These are phyloP conservation scores for Pseudogymnoascus sp. DNA, from an alignment of 2,329 filamentous ascomycete species.

Conservation along the genomic window DNA sequence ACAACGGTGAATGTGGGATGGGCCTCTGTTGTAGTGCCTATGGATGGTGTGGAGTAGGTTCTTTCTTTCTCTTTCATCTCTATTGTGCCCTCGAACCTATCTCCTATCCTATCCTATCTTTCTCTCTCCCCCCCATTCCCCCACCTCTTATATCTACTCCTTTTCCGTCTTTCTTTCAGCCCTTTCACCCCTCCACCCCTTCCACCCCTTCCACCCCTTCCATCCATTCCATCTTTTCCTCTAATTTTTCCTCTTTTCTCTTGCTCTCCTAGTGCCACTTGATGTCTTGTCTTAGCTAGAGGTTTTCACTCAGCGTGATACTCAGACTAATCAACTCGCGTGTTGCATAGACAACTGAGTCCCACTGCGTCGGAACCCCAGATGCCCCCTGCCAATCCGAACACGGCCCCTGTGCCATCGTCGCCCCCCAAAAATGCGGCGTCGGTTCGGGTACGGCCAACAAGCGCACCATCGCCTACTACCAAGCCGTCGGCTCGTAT, in stretches of 20 bases:
- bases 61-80: neutral
- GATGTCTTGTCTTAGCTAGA: neutral
- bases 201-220: too few relatives aligned
- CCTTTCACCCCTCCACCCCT: too few relatives aligned
- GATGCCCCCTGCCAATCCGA: neutral
- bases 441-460: conserved; percentile 19
- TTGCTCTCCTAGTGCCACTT: neutral
- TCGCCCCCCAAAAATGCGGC: neutral
- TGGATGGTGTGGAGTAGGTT: conserved; percentile 20
- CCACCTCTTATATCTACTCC: neutral
- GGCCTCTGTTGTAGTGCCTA: conserved; percentile 24
- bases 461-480: conserved; percentile 19
- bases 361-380: neutral
- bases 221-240: neutral
- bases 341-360: neutral
- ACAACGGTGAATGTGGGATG: conserved; percentile 21
- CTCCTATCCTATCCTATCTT: neutral
- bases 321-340: neutral
- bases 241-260: neutral
- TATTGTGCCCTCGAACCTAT: neutral
- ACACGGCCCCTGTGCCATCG: neutral
- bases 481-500: conserved; percentile 25
- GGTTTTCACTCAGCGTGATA: neutral
- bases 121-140: neutral
- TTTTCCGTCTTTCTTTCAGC: too few relatives aligned